Base-by-base conservation (phyloP, 2,329 filamentous ascomycete genomes). In the Iodosphaeria phyllophila region DNA sequence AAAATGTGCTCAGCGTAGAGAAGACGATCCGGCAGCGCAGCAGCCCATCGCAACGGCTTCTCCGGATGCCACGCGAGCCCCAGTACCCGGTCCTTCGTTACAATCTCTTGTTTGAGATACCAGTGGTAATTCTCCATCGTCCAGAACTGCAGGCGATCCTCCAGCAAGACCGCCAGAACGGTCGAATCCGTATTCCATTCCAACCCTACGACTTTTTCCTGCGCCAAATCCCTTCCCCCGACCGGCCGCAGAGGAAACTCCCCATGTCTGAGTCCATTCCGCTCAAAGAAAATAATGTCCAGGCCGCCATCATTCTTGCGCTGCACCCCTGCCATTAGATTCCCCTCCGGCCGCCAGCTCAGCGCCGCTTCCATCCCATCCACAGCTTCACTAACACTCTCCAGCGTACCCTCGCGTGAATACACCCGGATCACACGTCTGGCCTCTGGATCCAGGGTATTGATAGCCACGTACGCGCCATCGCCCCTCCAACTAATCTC, bases 41-140 rank as follows among this genome's bases (percentile, higher is more conserved):
- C 51, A 11, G 67, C 59, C 24, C 89, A 58, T 9, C 69, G 65
- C 17, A 93, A 54, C 4, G 83, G 55, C 44, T 77, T 83, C 43
- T 95, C 89, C 2, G 80, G 68, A 46, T 98, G 82, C 89, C 89
- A 98, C 1, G 56, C 44, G n/a, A 68, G 34, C 19, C 43, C 37
- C 23, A 40, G 25, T 19, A 48, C 38, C 4, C 39, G 35, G 8
- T 37, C 39, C 6, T 46, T 37, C 5, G 61, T 52, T 5, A 54
- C 50, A 5, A 93, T 59, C 43, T 93, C 83, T 45, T 92, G 83
- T 52, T 98, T 98, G 10, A 98, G 59, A 46, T 95, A 95, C 67
- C 89, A 98, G 44, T 95, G 80, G 38, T 98, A 98, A 46, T 98
- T 98, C 12, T 82, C 78, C 63, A 76, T 92, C 1, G 83, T 92